Evolutionary conservation across 495 filamentous ascomycete genomes (phyloP).

Genomic region (Penicillium parvum): DNA sequence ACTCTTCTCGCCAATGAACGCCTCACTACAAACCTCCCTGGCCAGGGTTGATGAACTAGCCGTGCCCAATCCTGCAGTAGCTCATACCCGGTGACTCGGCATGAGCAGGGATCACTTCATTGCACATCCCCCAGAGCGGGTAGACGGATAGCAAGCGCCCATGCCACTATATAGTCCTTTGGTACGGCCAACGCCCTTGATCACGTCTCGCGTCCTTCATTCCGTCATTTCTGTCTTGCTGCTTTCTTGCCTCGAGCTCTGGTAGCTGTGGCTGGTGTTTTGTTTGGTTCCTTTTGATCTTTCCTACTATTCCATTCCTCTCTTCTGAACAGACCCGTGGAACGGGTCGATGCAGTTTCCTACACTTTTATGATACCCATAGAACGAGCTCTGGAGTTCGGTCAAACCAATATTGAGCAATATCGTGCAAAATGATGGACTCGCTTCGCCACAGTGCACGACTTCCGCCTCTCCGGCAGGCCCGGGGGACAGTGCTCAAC

Average conservation of each 20-base stretch:
- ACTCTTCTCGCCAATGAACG: constrained; percentile 14
- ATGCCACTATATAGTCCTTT: constrained; percentile 23
- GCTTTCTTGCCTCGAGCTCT: constrained; percentile 30
- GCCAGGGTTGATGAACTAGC: constrained; percentile 14
- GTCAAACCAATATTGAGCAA: constrained; percentile 12
- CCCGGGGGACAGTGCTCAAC: constrained; percentile 69
- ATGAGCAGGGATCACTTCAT: constrained; percentile 15
- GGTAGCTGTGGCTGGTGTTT: constrained; percentile 33
- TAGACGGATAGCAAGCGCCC: constrained; percentile 8
- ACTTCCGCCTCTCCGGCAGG: constrained; percentile 65
- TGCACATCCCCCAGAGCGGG: constrained; percentile 12
- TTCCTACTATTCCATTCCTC: constrained; percentile 8
- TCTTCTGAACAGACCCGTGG: constrained; percentile 26
- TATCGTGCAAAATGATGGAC: constrained; percentile 53
- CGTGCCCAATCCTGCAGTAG: constrained; percentile 41
- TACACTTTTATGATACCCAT: constrained; percentile 35
- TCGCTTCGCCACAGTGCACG: constrained; percentile 52
- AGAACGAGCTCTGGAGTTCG: constrained; percentile 22
- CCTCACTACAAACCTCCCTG: neutral
- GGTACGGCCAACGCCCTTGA: constrained; percentile 8
- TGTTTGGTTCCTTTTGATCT: constrained; percentile 14
- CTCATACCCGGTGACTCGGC: constrained; percentile 17
- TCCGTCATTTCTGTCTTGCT: constrained; percentile 24
- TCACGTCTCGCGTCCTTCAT: constrained; percentile 21
- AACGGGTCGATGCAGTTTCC: constrained; percentile 38